phyloP scores from a whole-genome alignment of 768 basidiomycete species.

The Leccinum imitatum region DNA sequence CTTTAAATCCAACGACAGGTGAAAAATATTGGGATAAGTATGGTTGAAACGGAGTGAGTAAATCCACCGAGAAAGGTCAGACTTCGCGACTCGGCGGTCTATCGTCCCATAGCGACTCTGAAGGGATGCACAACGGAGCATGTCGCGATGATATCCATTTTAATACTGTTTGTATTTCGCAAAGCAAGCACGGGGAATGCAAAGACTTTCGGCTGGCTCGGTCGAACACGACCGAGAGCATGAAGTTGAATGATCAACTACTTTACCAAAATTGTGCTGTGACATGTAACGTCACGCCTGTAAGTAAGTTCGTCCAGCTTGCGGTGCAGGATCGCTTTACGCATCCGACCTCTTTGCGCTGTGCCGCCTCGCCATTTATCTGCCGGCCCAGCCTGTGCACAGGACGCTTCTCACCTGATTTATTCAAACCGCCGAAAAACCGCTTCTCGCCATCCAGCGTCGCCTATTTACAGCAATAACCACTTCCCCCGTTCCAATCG shows the following conservation, averaged over 20 bases:
- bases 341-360: slow-evolving; percentile 22
- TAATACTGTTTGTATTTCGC: not conserved
- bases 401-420: slow-evolving; percentile 11
- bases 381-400: slow-evolving; percentile 3
- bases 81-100: not conserved
- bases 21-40: not conserved
- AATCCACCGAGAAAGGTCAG: not conserved
- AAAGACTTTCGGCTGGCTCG: not conserved
- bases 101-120: not conserved
- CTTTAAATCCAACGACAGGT: not conserved
- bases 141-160: not conserved
- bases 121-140: not conserved
- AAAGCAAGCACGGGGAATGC: not conserved
- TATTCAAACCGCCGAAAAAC: slow-evolving; percentile 15
- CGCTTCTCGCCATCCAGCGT: slow-evolving; percentile 1
- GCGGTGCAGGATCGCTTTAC: slow-evolving; percentile 28
- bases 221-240: slow-evolving; percentile 21
- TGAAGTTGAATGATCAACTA: slow-evolving; percentile 27
- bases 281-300: slow-evolving; percentile 37
- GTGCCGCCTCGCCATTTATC: slow-evolving; percentile 10
- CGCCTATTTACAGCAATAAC: slow-evolving; percentile 18
- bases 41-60: not conserved
- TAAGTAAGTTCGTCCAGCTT: slow-evolving; percentile 37
- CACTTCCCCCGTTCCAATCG: slow-evolving; percentile 6
- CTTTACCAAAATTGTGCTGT: slow-evolving; percentile 32